Percentiles rank a stretch among this genome's conserved stretches.
These are phyloP conservation scores for Voacanga thouarsii DNA, from an alignment of 257 asterid genomes.

Conservation along the genomic window DNA sequence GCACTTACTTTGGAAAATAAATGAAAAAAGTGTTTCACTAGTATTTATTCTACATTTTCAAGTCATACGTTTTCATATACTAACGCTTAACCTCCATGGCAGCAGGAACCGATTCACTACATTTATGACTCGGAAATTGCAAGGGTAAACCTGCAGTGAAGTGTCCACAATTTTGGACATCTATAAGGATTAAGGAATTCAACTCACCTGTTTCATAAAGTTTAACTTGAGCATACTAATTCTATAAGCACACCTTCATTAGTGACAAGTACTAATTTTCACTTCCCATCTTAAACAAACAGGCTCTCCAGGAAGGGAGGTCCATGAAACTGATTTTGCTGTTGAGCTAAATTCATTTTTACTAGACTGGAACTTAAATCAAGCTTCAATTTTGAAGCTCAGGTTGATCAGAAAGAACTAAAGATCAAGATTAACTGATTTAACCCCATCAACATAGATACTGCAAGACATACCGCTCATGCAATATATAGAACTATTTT, in stretches of 20 bases:
- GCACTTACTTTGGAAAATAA: too few species aligned
- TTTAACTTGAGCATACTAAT: neutral
- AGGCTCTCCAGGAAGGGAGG: too few species aligned
- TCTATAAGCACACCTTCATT: neutral
- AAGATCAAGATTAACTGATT: neutral
- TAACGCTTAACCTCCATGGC: neutral
- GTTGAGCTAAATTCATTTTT: too few species aligned
- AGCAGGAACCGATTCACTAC: neutral
- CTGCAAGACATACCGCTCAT: neutral
- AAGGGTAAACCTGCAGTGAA: neutral
- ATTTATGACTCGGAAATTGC: neutral
- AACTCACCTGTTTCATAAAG: neutral
- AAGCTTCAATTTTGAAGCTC: neutral
- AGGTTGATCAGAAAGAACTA: neutral
- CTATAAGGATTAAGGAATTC: constrained; percentile 1
- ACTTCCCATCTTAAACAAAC: neutral
- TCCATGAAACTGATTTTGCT: neutral
- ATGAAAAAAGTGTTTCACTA: neutral
- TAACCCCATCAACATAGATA: neutral
- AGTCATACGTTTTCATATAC: too few species aligned
- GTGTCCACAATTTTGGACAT: neutral
- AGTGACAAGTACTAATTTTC: neutral
- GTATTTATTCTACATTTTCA: neutral
- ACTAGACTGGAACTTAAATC: neutral
- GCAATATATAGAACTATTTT: neutral